Evolutionary conservation across 176 grass and related monocot genomes (phyloP), one percentile per base, ranked within the genome.

Genomic region (Luzula sylvatica): DNA sequence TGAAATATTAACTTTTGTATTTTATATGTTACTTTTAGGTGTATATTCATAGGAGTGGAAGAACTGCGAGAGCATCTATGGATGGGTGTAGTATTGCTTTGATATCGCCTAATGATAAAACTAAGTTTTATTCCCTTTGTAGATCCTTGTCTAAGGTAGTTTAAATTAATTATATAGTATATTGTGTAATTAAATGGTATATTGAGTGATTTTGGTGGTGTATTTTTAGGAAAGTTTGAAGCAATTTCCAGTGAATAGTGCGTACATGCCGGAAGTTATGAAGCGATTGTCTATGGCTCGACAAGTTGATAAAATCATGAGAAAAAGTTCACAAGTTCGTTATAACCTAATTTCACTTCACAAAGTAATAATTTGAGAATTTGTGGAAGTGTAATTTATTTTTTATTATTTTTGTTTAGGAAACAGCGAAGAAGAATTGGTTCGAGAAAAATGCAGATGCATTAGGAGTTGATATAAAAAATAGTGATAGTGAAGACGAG

Each of bases 21-120:
- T 42, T 64, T 24, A 63, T 42, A 53, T 51, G 51, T 27, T 16
- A 38, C n/a, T 38, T 41, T 46, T 64, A 94, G 88, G 88, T 94
- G 70, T 94, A 94, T 76, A 83, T 94, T 48, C 88, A 94, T 43
- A 83, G 88, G 74, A 94, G 88, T 87, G 88, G 88, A 69, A 94
- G 83, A 46, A 87, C 88, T 65, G 88, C 83, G 13, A 78, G 83
- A 8, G 86, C 81, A 26, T 83, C 68, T 57, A 60, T 80, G 70
- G 69, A 78, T 75, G 88, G 88, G 20, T 94, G 83, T 71, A 87
- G 82, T 47, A 94, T 94, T 52, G 78, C 83, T 26, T 61, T 94
- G 40, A 83, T 94, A 32, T 80, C 82, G 71, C 46, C 88, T 50
- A 69, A 45, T 23, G 88, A 87, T 66, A 94, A 94, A 63, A 60